A percentile compares a stretch with the other conserved stretches of the same genome.
Evolutionary conservation across 805 yeast species (phyloP).

Genomic region (Torulaspora franciscae): DNA sequence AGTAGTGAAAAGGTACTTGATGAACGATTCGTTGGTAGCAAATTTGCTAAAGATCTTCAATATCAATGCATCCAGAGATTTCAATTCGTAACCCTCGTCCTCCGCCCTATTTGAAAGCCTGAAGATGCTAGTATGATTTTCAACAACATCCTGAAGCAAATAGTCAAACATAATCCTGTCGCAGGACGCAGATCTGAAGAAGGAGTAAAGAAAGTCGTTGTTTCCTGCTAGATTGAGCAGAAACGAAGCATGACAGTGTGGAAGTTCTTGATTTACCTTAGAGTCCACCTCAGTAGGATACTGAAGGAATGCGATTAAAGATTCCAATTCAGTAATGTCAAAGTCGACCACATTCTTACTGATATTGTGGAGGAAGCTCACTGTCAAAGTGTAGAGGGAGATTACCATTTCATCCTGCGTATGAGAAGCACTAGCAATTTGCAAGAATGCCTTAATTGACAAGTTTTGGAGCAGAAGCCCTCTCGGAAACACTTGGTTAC

Average conservation of each 20-base stretch:
- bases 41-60: constrained; percentile 31
- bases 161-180: constrained; percentile 19
- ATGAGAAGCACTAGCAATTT: neutral
- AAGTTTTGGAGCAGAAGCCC: constrained; percentile 19
- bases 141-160: constrained; percentile 16
- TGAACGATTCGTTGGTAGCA: constrained; percentile 36
- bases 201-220: constrained; percentile 26
- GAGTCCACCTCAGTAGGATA: constrained; percentile 20
- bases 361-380: constrained; percentile 27
- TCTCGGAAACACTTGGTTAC: constrained; percentile 32
- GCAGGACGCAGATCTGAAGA: constrained; percentile 21
- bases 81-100: constrained; percentile 11
- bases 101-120: constrained; percentile 2
- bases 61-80: constrained; percentile 20
- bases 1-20: constrained; percentile 27
- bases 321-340: constrained; percentile 20
- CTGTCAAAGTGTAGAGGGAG: constrained; percentile 18
- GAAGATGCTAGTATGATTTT: constrained; percentile 15
- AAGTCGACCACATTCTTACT: constrained; percentile 17
- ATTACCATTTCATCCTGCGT: constrained; percentile 23
- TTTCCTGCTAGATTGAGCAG: constrained; percentile 22
- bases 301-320: constrained; percentile 17
- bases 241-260: constrained; percentile 21
- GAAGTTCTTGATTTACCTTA: constrained; percentile 9
- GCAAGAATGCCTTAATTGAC: constrained; percentile 11